A percentile compares a stretch with the other conserved stretches of the same genome.
Conservation (phyloP, 306 rosid genomes). For the Gastrolobium bilobum region DNA sequence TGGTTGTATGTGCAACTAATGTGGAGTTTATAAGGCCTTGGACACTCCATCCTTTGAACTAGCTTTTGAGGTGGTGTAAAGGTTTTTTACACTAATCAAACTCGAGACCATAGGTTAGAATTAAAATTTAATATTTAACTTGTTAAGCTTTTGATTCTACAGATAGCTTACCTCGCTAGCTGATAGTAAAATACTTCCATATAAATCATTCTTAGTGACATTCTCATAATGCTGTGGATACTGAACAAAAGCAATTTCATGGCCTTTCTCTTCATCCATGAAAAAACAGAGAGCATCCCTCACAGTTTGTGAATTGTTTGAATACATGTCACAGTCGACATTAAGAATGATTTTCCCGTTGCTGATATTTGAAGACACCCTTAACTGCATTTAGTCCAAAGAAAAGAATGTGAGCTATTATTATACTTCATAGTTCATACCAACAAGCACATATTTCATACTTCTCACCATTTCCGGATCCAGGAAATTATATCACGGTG, state of each 20-base stretch:
- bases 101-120: too few species aligned
- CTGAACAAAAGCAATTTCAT: constrained; percentile 81
- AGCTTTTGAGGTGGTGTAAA: too few species aligned
- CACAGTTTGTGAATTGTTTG: constrained; percentile 73
- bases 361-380: constrained; percentile 89
- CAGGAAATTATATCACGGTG: too few species aligned
- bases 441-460: not conserved
- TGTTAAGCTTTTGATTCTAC: not conserved
- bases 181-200: constrained; percentile 44
- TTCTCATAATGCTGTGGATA: constrained; percentile 71
- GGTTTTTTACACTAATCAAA: too few species aligned
- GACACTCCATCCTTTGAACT: too few species aligned
- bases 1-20: too few species aligned
- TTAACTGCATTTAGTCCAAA: constrained; percentile 61
- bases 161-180: constrained; percentile 51
- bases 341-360: constrained; percentile 75
- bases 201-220: constrained; percentile 71
- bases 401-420: not conserved
- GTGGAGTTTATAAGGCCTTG: too few species aligned
- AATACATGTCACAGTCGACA: constrained; percentile 90
- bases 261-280: constrained; percentile 82
- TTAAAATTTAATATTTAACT: too few species aligned
- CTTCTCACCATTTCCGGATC: too few species aligned
- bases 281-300: constrained; percentile 83
- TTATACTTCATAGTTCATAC: not conserved